phyloP scores from a whole-genome alignment of 164 flowering plant genomes.

The Amborella trichopoda region DNA sequence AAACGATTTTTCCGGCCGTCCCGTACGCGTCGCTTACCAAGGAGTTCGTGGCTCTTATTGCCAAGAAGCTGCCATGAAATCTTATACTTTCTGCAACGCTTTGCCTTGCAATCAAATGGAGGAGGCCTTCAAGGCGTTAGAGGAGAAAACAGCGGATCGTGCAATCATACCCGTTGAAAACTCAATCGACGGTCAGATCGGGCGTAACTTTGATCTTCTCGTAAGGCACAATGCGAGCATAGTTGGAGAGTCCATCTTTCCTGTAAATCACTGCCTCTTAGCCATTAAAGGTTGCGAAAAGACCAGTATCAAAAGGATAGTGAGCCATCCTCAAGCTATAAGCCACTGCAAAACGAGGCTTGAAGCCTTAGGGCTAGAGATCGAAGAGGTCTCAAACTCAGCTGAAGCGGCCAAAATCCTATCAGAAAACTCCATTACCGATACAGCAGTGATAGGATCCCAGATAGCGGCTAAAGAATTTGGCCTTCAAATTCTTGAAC shows the following conservation, averaged over 20 bases:
- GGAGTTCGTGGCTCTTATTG: conserved; percentile 22
- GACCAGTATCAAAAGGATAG: conserved; percentile 9
- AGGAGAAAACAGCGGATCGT: conserved; percentile 15
- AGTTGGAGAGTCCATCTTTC: conserved; percentile 12
- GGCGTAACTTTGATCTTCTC: conserved; percentile 16
- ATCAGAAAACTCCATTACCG: conserved; percentile 10
- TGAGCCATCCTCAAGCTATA: conserved; percentile 23
- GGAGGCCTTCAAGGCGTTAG: conserved; percentile 17
- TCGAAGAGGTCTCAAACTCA: conserved; percentile 15
- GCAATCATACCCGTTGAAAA: conserved; percentile 19
- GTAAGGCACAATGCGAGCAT: conserved; percentile 12
- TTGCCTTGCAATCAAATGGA: conserved; percentile 18
- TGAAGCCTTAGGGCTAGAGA: conserved; percentile 6
- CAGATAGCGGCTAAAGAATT: conserved; percentile 18
- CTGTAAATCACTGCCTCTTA: conserved; percentile 21
- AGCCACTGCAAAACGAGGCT: conserved; percentile 15
- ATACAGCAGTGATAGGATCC: conserved; percentile 23
- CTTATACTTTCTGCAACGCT: conserved; percentile 11
- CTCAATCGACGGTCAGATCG: conserved; percentile 17
- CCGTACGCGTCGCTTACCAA: conserved; percentile 18
- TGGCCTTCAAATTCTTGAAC: conserved; percentile 11
- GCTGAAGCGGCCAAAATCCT: conserved; percentile 14
- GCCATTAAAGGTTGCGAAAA: conserved; percentile 7
- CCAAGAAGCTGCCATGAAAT: conserved; percentile 21
- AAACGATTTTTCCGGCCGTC: conserved; percentile 6